phyloP scores from a whole-genome alignment of 306 rosid genomes.

The Notholithocarpus densiflorus region DNA sequence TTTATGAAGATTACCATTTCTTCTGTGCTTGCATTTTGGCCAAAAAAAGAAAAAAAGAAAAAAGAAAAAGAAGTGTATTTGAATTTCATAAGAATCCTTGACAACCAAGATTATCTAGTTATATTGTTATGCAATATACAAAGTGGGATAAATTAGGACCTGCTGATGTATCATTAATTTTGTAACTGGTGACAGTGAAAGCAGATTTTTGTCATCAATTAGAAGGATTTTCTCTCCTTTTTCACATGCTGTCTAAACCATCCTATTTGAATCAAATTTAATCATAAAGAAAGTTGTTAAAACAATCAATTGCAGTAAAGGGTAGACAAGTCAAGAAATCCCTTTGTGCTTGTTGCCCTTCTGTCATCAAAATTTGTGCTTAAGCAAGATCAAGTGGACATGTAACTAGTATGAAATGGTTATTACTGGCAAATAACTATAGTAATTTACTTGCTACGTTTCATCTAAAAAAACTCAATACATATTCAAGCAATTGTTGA shows the following conservation, averaged over 20 bases:
- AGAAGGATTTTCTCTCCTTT: too few relatives aligned
- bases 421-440: neutral
- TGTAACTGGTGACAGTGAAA: neutral
- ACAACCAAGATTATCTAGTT: neutral
- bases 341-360: neutral
- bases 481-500: neutral
- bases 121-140: neutral
- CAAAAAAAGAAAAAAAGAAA: too few relatives aligned
- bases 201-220: too few relatives aligned
- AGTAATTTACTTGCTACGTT: neutral
- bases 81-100: neutral
- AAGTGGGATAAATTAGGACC: neutral
- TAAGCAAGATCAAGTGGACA: neutral
- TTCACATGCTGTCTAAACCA: too few relatives aligned
- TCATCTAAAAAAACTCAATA: slow-evolving; percentile 11
- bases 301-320: neutral
- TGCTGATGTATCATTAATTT: neutral
- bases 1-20: too few relatives aligned
- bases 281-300: neutral
- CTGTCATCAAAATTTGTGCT: neutral
- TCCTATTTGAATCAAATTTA: neutral
- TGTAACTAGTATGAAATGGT: neutral
- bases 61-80: neutral
- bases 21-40: too few relatives aligned
- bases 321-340: neutral